phyloP scores from a whole-genome alignment of 164 flowering plant species.

The Magnolia sinica region DNA sequence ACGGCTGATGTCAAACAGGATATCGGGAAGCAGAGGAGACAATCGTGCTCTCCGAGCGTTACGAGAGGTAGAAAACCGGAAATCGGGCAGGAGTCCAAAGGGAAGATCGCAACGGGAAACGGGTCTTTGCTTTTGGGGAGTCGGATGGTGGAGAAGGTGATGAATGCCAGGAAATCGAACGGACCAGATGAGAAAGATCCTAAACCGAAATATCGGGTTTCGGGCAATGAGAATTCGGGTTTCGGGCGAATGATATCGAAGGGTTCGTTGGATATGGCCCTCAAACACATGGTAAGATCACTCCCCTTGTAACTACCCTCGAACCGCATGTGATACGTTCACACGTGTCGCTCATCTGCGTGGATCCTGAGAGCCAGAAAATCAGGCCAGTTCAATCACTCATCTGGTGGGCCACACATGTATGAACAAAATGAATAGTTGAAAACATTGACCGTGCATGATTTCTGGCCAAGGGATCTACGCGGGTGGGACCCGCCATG shows the following conservation, averaged over 20 bases:
- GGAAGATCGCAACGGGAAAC: constrained; percentile 13
- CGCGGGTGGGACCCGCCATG: too few relatives aligned
- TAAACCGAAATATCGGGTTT: constrained; percentile 16
- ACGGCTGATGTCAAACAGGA: not conserved
- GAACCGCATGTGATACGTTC: not conserved
- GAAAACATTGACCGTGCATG: not conserved
- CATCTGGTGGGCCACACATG: not conserved
- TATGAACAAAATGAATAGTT: not conserved
- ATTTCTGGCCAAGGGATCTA: not conserved
- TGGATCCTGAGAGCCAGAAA: not conserved
- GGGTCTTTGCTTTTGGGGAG: constrained; percentile 45
- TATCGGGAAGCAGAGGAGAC: constrained; percentile 23
- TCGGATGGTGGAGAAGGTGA: constrained; percentile 58
- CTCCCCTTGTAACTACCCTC: not conserved
- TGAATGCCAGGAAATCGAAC: constrained; percentile 54
- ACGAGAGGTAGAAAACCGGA: constrained; percentile 38
- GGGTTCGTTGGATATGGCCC: constrained; percentile 31
- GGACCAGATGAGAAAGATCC: constrained; percentile 25
- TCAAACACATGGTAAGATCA: constrained; percentile 34
- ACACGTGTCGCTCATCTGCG: not conserved
- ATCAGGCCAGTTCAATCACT: too few relatives aligned
- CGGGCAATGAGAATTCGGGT: constrained; percentile 23
- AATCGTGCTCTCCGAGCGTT: constrained; percentile 42
- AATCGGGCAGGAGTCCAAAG: not conserved
- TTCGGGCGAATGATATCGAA: constrained; percentile 30